These are phyloP conservation scores for Tricholoma furcatifolium DNA, from an alignment of 768 basidiomycete genomes.

Conservation along the genomic window DNA sequence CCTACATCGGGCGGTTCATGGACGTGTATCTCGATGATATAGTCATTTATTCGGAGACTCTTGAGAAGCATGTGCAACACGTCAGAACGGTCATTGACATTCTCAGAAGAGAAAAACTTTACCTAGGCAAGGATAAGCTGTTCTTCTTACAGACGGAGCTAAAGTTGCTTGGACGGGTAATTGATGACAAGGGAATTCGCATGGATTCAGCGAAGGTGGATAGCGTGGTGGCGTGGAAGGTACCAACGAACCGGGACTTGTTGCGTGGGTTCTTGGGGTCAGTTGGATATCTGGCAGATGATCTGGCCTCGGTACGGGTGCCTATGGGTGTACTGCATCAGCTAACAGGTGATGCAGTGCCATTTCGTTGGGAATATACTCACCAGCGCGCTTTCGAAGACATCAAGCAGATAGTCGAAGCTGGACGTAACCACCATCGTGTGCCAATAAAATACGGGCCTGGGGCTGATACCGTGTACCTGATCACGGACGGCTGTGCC, in stretches of 20 bases:
- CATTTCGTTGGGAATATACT: neutral
- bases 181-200: neutral
- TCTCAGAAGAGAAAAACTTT: neutral
- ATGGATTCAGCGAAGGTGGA: neutral
- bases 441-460: too few species aligned
- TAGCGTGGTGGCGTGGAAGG: neutral
- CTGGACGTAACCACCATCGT: too few species aligned
- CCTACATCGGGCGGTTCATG: too few species aligned
- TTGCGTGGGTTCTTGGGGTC: too few species aligned
- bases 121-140: neutral
- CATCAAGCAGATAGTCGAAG: too few species aligned
- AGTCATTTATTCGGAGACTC: too few species aligned
- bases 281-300: too few species aligned
- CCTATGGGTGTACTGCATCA: neutral
- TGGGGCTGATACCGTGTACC: too few species aligned
- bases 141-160: neutral
- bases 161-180: neutral
- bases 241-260: too few species aligned
- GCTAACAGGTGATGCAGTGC: neutral
- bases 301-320: neutral
- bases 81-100: neutral
- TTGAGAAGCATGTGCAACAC: neutral
- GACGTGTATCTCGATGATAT: too few species aligned
- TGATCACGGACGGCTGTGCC: too few species aligned
- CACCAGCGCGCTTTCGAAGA: neutral